A percentile compares a stretch with the other conserved stretches of the same genome.
Conservation (phyloP, 192 early-diverging fungal genomes). For the Podila epicladia region DNA sequence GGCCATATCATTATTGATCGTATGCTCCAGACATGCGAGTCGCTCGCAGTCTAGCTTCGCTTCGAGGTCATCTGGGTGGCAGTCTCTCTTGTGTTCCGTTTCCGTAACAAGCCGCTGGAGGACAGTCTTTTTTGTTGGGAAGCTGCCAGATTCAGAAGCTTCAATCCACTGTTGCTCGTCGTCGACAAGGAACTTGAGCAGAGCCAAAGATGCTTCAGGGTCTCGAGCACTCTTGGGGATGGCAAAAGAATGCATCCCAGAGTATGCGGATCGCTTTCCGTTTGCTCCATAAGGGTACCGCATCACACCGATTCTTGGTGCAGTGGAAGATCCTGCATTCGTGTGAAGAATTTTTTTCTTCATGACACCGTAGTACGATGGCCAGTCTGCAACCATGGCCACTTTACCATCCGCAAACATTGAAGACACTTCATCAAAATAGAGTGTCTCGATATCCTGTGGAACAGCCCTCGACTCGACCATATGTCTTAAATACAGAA, state of each 20-base stretch:
- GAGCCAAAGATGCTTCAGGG: background rate
- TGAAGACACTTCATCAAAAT: constrained; percentile 39
- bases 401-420: constrained; percentile 31
- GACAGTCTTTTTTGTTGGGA: constrained; percentile 36
- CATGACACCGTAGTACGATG: constrained; percentile 30
- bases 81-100: constrained; percentile 5
- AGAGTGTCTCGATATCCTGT: constrained; percentile 25
- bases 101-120: constrained; percentile 16
- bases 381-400: constrained; percentile 40
- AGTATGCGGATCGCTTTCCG: constrained; percentile 25
- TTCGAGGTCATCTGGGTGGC: background rate
- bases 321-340: background rate
- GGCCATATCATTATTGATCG: constrained; percentile 35
- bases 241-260: constrained; percentile 44
- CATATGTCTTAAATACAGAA: constrained; percentile 11
- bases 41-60: constrained; percentile 23
- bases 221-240: constrained; percentile 26
- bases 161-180: constrained; percentile 46
- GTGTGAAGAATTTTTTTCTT: background rate
- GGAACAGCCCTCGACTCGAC: constrained; percentile 19
- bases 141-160: constrained; percentile 32
- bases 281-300: constrained; percentile 23
- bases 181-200: constrained; percentile 30
- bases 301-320: constrained; percentile 23
- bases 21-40: constrained; percentile 13